phyloP scores from a whole-genome alignment of 495 filamentous ascomycete genomes.

The Aspergillus nanangensis region DNA sequence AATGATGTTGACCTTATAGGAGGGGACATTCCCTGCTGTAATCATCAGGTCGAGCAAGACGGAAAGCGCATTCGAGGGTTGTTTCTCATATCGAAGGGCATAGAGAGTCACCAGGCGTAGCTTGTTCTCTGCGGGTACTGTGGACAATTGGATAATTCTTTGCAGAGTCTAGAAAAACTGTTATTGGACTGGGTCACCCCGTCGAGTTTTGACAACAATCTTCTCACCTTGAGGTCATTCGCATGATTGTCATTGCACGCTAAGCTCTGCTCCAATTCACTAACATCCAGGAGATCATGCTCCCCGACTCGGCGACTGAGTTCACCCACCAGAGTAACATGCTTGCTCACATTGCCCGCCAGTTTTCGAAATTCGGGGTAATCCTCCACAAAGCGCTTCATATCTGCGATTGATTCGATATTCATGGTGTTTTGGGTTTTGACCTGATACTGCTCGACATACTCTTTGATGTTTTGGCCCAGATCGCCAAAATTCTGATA shows the following conservation, averaged over 20 bases:
- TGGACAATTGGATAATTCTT: slow-evolving; percentile 70
- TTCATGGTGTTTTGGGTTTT: slow-evolving; percentile 90
- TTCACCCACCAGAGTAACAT: slow-evolving; percentile 93
- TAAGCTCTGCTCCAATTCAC: slow-evolving; percentile 93
- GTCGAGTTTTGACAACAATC: not conserved
- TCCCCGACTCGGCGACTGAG: slow-evolving; percentile 80
- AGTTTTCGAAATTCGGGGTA: slow-evolving; percentile 97
- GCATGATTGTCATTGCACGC: slow-evolving; percentile 95
- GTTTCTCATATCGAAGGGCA: slow-evolving; percentile 83
- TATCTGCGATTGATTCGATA: slow-evolving; percentile 94
- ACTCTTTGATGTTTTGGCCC: slow-evolving; percentile 96
- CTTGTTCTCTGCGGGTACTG: slow-evolving; percentile 73
- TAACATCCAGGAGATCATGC: slow-evolving; percentile 84
- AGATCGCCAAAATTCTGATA: slow-evolving; percentile 97
- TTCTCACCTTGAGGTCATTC: slow-evolving; percentile 72
- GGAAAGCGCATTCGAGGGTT: slow-evolving; percentile 72
- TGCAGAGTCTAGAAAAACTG: slow-evolving; percentile 63
- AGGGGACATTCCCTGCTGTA: slow-evolving; percentile 68
- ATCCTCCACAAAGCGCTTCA: slow-evolving; percentile 99
- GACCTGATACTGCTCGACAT: slow-evolving; percentile 94
- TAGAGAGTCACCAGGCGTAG: slow-evolving; percentile 86
- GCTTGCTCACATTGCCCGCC: slow-evolving; percentile 96
- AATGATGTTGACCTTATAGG: slow-evolving; percentile 69
- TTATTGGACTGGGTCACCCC: slow-evolving; percentile 5
- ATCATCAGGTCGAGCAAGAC: slow-evolving; percentile 80